These are phyloP conservation scores for Trichoderma atroviride DNA, from an alignment of 2,329 filamentous ascomycete species.

Conservation along the genomic window DNA sequence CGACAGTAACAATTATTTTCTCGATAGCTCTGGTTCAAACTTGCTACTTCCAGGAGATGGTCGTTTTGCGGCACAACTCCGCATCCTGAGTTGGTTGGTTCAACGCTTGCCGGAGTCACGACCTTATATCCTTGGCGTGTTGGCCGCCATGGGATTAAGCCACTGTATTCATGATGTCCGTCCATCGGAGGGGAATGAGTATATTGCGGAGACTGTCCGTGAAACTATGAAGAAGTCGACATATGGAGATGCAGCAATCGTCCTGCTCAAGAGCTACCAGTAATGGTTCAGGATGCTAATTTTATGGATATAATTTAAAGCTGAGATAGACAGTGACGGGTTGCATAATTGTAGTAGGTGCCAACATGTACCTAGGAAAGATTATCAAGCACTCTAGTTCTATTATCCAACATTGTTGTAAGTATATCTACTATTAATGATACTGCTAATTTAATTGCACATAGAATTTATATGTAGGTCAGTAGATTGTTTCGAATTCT, in stretches of 20 bases:
- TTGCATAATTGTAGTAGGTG: background rate
- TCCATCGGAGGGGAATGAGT: constrained; percentile 1
- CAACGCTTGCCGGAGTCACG: constrained; percentile 6
- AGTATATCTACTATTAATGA: no score
- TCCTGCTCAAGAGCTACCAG: constrained; percentile 6
- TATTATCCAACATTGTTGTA: no score
- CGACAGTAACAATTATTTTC: background rate
- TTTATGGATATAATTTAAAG: background rate
- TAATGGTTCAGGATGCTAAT: background rate
- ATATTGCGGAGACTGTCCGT: constrained; percentile 4
- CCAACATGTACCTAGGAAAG: no score
- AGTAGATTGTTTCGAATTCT: no score
- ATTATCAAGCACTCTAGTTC: no score
- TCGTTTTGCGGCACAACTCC: background rate
- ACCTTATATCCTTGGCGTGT: background rate
- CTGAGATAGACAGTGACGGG: background rate
- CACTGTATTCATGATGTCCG: constrained; percentile 9
- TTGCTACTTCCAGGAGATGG: constrained; percentile 5
- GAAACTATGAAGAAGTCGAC: constrained; percentile 4
- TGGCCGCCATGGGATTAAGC: background rate
- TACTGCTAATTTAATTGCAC: no score
- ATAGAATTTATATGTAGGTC: no score
- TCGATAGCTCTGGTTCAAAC: background rate
- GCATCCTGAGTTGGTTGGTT: background rate
- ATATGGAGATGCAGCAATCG: constrained; percentile 1